Evolutionary conservation across 1,139 yeast species (phyloP).

Genomic region (Pichia sp.): DNA sequence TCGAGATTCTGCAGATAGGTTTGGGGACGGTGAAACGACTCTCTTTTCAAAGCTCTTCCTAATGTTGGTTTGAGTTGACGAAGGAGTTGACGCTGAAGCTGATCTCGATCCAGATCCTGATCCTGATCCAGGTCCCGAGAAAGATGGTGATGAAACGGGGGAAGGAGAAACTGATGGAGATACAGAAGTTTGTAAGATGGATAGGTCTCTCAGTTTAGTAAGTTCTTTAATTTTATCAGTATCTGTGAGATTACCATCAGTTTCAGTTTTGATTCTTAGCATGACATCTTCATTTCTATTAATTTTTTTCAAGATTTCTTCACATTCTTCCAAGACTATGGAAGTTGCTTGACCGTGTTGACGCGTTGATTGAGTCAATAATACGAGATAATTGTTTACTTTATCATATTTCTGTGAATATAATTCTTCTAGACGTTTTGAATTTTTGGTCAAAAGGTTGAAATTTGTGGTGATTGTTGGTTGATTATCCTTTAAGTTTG

Average conservation of each 20-base stretch:
- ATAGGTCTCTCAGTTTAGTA: conserved; percentile 10
- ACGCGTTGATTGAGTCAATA: conserved; percentile 40
- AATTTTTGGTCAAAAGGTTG: conserved; percentile 18
- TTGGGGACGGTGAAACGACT: conserved; percentile 4
- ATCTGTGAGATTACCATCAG: conserved; percentile 6
- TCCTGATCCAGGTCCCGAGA: neutral
- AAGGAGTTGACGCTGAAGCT: neutral
- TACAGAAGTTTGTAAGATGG: conserved; percentile 6
- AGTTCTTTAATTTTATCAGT: conserved; percentile 10
- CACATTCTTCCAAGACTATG: conserved; percentile 25
- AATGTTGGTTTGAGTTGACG: neutral
- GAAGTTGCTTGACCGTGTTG: conserved; percentile 35
- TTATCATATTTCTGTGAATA: conserved; percentile 42
- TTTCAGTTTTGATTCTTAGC: conserved; percentile 11
- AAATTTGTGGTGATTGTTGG: conserved; percentile 38
- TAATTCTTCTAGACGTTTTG: conserved; percentile 25
- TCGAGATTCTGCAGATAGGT: neutral
- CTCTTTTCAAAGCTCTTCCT: conserved; percentile 1
- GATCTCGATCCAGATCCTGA: neutral
- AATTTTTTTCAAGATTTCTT: conserved; percentile 22
- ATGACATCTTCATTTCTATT: conserved; percentile 20
- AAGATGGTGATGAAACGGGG: neutral
- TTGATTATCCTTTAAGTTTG: conserved; percentile 32
- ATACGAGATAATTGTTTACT: conserved; percentile 38
- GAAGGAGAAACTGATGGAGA: neutral